phyloP scores from a whole-genome alignment of 2,329 filamentous ascomycete species.

The Fusarium abutilonis region DNA sequence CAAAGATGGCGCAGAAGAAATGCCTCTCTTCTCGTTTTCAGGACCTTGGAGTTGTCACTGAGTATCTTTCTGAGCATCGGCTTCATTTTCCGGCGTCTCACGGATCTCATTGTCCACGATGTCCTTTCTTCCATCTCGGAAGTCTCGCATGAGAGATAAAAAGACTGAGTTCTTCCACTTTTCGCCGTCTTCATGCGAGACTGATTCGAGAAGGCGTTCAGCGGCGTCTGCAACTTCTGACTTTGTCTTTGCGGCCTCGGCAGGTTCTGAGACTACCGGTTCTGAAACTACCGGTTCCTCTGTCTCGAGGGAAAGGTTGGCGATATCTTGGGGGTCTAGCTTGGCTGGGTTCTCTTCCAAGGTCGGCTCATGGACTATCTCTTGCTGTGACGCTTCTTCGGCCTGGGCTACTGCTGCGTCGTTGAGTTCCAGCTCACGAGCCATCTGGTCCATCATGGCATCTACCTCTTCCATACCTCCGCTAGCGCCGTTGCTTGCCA shows the following conservation, averaged over 20 bases:
- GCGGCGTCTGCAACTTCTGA: slow-evolving; percentile 56
- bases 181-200: slow-evolving; percentile 56
- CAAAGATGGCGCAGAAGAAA: background rate
- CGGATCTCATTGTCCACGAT: slow-evolving; percentile 56
- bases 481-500: slow-evolving; percentile 48
- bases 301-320: slow-evolving; percentile 46
- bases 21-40: background rate
- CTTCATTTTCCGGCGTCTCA: slow-evolving; percentile 42
- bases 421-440: slow-evolving; percentile 53
- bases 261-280: slow-evolving; percentile 29
- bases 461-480: slow-evolving; percentile 53
- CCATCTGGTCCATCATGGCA: slow-evolving; percentile 56
- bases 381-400: slow-evolving; percentile 24
- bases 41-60: slow-evolving; percentile 31
- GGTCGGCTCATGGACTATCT: slow-evolving; percentile 4
- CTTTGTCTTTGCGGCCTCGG: slow-evolving; percentile 40
- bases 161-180: slow-evolving; percentile 61
- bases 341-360: slow-evolving; percentile 19
- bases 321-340: slow-evolving; percentile 48
- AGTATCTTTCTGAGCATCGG: slow-evolving; percentile 2
- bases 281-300: slow-evolving; percentile 26
- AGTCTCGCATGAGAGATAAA: slow-evolving; percentile 57
- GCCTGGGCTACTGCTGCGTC: slow-evolving; percentile 45
- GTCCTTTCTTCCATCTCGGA: slow-evolving; percentile 57
- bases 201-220: slow-evolving; percentile 55